Percentiles rank a stretch among this genome's conserved stretches.
Evolutionary conservation across 352 stramenopile species (phyloP).

Genomic region (Phytopythium sindhum): DNA sequence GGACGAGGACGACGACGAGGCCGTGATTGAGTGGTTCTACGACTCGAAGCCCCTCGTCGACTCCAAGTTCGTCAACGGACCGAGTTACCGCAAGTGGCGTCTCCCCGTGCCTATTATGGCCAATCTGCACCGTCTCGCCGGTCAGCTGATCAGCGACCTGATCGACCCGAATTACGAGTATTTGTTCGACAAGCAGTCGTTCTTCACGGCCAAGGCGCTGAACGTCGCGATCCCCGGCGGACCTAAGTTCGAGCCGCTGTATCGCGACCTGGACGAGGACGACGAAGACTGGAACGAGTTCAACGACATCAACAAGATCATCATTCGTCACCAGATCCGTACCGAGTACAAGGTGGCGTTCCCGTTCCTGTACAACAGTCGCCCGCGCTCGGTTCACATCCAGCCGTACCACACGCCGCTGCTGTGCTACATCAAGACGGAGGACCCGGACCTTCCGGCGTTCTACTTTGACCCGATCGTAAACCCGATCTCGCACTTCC

Average conservation of each 20-base stretch:
- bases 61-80: slow-evolving; percentile 96
- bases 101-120: slow-evolving; percentile 97
- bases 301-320: slow-evolving; percentile 99
- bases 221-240: slow-evolving; percentile 99
- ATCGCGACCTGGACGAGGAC: slow-evolving; percentile 96
- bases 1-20: slow-evolving; percentile 92
- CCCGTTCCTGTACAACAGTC: slow-evolving; percentile 99
- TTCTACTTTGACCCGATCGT: slow-evolving; percentile 98
- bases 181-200: slow-evolving; percentile 94
- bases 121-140: slow-evolving; percentile 96
- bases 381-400: slow-evolving; percentile 94
- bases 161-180: slow-evolving; percentile 96
- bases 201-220: slow-evolving; percentile 99
- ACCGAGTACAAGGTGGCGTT: slow-evolving; percentile 99
- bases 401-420: slow-evolving; percentile 96
- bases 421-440: slow-evolving; percentile 96
- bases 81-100: slow-evolving; percentile 97
- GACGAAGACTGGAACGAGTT: slow-evolving; percentile 99
- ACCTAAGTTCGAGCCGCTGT: slow-evolving; percentile 99
- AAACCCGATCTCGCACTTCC: slow-evolving; percentile 97
- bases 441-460: slow-evolving; percentile 93
- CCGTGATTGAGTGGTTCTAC: slow-evolving; percentile 98
- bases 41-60: slow-evolving; percentile 93
- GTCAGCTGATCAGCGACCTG: slow-evolving; percentile 96
- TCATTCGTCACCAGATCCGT: slow-evolving; percentile 98